phyloP scores from a whole-genome alignment of 495 filamentous ascomycete species.

The Usnea hakonensis region DNA sequence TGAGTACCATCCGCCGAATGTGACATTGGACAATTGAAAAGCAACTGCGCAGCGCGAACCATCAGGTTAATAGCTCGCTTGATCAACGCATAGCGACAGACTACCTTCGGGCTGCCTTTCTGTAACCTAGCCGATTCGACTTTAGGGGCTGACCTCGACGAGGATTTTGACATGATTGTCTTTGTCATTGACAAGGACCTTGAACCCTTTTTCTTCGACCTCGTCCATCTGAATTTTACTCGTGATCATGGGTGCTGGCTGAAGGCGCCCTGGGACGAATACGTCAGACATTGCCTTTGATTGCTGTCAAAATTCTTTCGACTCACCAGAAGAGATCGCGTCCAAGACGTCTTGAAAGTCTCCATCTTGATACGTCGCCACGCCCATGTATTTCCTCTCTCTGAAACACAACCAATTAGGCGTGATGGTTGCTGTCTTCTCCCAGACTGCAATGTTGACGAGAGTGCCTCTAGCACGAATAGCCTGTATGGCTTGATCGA shows the following conservation, averaged over 20 bases:
- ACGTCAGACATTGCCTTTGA: background rate
- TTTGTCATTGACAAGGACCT: conserved; percentile 46
- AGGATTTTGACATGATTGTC: conserved; percentile 50
- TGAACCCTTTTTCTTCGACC: conserved; percentile 51
- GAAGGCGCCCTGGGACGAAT: conserved; percentile 36
- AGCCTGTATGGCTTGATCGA: conserved; percentile 43
- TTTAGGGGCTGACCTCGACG: conserved; percentile 30
- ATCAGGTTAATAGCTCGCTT: background rate
- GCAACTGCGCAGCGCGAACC: background rate
- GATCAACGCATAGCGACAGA: background rate
- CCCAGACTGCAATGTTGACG: conserved; percentile 58
- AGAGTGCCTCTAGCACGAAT: conserved; percentile 47
- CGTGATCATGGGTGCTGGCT: conserved; percentile 54
- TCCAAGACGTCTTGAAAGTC: conserved; percentile 50
- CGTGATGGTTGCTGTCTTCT: conserved; percentile 39
- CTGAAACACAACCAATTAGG: conserved; percentile 43
- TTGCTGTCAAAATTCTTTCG: background rate
- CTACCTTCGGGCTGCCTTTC: background rate
- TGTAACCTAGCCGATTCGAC: background rate
- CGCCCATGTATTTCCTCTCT: conserved; percentile 42
- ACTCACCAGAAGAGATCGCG: conserved; percentile 41
- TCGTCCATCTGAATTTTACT: conserved; percentile 44
- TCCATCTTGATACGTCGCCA: conserved; percentile 46
- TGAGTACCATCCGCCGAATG: background rate
- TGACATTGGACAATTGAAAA: background rate